Base-by-base conservation (phyloP, 257 asterid species). In the Forsythia viridissima region DNA sequence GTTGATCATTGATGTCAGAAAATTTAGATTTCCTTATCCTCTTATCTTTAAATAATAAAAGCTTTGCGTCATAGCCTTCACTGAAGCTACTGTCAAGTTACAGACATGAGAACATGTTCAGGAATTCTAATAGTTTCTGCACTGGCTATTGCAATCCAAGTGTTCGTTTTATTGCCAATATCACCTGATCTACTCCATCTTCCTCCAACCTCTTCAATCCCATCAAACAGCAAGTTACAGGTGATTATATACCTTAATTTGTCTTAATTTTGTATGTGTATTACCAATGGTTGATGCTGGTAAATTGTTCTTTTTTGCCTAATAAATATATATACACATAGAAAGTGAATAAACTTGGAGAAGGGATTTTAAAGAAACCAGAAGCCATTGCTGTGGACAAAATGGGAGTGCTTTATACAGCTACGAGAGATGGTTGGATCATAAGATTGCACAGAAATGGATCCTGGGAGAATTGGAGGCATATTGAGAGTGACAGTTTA, bases 371-470 rank as follows among this genome's bases (percentile, higher is more conserved):
- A 36, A 63, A 80, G 71, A 80, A 85, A 57, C 92, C 98, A 24
- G 96, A 93, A 74, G 94, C 85, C 74, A 74, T 91, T 0, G 82
- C 89, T 13, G 46, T 93, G 21, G 92, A 91, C 76, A 66, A 76
- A 81, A 69, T 0, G 5, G 96, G 93, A 40, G 65, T 84, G 46
- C 4, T 93, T 3, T 88, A 89, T 71, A 88, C 97, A 10, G 91
- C 89, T 8, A 85, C 94, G 15, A 85, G 96, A 76, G 94, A 91
- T 81, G 98, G 98, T 30, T 87, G 85, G 85, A 84, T 93, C 70
- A 87, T 65, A 77, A 89, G 86, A 80, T 36, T 88, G 86, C 87
- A 83, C 41, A 81, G 40, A 52, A 91, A 93, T 72, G 96, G 93
- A 43, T 79, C 86, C 3, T 90, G 93, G 96, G 91, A 89, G 81